Percentiles rank a stretch among this genome's conserved stretches.
These are phyloP conservation scores for Arctostaphylos glauca DNA, from an alignment of 148 eudicot genomes.

Conservation along the genomic window DNA sequence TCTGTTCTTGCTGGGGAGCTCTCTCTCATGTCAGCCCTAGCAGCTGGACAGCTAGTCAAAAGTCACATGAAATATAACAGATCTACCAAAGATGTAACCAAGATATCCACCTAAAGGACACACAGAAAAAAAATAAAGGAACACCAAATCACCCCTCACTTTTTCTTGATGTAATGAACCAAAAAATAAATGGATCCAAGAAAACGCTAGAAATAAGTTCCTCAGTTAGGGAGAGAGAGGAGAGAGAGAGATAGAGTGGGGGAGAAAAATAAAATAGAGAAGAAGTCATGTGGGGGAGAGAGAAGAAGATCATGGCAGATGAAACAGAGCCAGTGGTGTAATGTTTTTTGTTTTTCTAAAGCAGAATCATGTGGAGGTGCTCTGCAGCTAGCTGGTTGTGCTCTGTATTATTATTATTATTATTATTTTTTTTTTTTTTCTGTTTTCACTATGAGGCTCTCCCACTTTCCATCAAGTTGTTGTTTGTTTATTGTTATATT, in stretches of 20 bases:
- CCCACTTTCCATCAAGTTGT: neutral
- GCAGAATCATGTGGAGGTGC: conserved; percentile 13
- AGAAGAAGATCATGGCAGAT: neutral
- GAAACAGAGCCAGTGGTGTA: neutral
- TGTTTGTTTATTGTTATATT: neutral
- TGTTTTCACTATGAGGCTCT: neutral
- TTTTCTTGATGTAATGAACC: conserved; percentile 4
- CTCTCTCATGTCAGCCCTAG: conserved; percentile 38
- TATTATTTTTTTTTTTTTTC: neutral
- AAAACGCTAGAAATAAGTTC: conserved; percentile 10
- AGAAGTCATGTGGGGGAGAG: neutral
- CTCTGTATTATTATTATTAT: neutral
- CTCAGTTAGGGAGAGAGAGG: neutral
- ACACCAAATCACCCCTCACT: neutral
- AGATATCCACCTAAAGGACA: conserved; percentile 3
- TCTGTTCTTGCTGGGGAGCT: conserved; percentile 44
- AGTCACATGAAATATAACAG: conserved; percentile 45
- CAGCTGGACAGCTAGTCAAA: conserved; percentile 35
- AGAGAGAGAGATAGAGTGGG: neutral
- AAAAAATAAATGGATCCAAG: neutral
- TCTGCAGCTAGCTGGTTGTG: neutral
- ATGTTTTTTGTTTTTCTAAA: neutral
- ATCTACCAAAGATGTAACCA: conserved; percentile 29
- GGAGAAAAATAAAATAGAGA: neutral
- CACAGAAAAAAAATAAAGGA: neutral